phyloP scores from a whole-genome alignment of 306 rosid genomes.

The Rosa rugosa region DNA sequence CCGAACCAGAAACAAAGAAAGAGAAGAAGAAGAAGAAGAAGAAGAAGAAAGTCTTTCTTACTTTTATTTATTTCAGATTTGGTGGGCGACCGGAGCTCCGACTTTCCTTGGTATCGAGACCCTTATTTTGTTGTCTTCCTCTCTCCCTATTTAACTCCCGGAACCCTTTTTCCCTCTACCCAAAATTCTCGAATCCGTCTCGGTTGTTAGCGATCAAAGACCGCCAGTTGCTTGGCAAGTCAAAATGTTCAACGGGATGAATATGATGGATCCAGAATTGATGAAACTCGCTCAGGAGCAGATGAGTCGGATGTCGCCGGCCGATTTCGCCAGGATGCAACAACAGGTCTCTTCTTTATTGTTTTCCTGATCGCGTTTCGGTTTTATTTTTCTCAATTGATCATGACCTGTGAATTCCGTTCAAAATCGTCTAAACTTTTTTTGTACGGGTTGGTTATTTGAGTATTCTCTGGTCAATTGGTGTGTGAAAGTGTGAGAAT shows the following conservation, averaged over 20 bases:
- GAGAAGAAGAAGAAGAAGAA: neutral
- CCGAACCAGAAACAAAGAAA: neutral
- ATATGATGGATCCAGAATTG: conserved; percentile 96
- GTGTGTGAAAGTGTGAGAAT: neutral
- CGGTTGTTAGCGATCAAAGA: neutral
- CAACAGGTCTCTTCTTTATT: conserved; percentile 55
- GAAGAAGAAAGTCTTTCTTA: no score
- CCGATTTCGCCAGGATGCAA: conserved; percentile 88
- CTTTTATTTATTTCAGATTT: conserved; percentile 30
- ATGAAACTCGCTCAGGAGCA: conserved; percentile 88
- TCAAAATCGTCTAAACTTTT: no score
- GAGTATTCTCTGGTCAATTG: neutral
- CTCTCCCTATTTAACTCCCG: neutral
- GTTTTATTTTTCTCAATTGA: no score
- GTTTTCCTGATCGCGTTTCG: neutral
- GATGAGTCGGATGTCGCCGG: conserved; percentile 96
- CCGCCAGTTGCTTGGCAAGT: neutral
- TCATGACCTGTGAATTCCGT: no score
- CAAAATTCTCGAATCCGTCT: neutral
- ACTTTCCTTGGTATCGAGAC: conserved; percentile 9
- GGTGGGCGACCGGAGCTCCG: conserved; percentile 39
- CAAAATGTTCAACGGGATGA: conserved; percentile 57
- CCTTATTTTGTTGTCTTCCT: conserved; percentile 27
- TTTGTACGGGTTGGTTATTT: no score
- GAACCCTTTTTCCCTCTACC: neutral